Conservation (phyloP, 2,329 filamentous ascomycete species). For the Beauveria bassiana region DNA sequence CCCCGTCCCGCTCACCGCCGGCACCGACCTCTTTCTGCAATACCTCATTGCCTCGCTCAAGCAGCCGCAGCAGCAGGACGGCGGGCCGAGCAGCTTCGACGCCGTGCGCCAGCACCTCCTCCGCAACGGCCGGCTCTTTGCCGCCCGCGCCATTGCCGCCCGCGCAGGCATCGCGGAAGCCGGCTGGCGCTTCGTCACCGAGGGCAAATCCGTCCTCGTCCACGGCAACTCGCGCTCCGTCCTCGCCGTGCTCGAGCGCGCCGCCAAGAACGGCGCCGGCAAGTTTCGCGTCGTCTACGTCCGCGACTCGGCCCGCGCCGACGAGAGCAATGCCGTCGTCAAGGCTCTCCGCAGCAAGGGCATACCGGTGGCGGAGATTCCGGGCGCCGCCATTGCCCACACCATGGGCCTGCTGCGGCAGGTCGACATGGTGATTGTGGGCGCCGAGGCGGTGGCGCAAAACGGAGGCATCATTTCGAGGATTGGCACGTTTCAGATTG, state of each 20-base stretch:
- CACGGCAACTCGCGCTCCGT: constrained; percentile 85
- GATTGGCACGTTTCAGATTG: constrained; percentile 81
- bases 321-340: constrained; percentile 66
- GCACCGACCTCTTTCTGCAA: constrained; percentile 90
- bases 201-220: constrained; percentile 77
- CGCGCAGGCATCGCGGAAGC: constrained; percentile 75
- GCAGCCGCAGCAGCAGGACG: constrained; percentile 46
- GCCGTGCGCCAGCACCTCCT: constrained; percentile 76
- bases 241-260: constrained; percentile 64
- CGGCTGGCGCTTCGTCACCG: constrained; percentile 69
- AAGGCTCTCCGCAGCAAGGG: constrained; percentile 61
- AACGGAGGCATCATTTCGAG: constrained; percentile 89
- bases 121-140: constrained; percentile 79
- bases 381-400: constrained; percentile 65
- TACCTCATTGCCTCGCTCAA: constrained; percentile 74
- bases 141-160: constrained; percentile 75
- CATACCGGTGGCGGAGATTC: constrained; percentile 64
- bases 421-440: constrained; percentile 61
- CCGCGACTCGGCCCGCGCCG: constrained; percentile 43
- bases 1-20: constrained; percentile 84
- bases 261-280: constrained; percentile 45
- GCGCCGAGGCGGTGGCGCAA: constrained; percentile 81
- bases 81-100: constrained; percentile 50
- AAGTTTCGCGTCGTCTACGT: constrained; percentile 84
- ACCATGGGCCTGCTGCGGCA: constrained; percentile 49